phyloP scores from a whole-genome alignment of 768 basidiomycete species.

The Hypsizygus marmoreus region DNA sequence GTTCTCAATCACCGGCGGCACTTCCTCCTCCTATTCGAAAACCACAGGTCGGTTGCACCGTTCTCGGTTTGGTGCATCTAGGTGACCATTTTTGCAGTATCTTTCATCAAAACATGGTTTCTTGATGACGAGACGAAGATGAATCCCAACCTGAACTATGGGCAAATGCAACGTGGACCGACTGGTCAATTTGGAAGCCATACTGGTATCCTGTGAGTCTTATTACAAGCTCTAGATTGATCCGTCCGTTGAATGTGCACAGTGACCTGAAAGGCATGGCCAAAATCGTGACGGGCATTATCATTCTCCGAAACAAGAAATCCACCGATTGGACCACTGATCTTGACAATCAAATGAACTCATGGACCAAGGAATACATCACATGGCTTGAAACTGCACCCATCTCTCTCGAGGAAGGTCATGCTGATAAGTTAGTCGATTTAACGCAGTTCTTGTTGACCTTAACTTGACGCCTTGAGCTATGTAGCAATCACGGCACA shows the following conservation, averaged over 20 bases:
- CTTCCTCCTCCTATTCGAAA: conserved; percentile 42
- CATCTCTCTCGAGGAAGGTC: conserved; percentile 48
- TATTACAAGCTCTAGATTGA: neutral
- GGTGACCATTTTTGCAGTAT: too few relatives aligned
- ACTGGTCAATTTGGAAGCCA: conserved; percentile 42
- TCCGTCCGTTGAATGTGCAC: neutral
- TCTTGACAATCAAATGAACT: conserved; percentile 46
- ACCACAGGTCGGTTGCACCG: conserved; percentile 33
- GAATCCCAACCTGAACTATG: conserved; percentile 67
- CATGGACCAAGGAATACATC: conserved; percentile 56
- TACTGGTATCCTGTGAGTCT: conserved; percentile 55
- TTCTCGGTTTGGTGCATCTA: neutral
- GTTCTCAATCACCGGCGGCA: conserved; percentile 44
- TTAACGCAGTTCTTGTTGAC: neutral
- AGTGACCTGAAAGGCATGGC: conserved; percentile 61
- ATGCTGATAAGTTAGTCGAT: conserved; percentile 48
- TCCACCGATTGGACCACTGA: conserved; percentile 57
- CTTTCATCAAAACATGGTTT: conserved; percentile 60
- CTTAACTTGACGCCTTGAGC: too few relatives aligned
- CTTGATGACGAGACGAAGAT: conserved; percentile 55
- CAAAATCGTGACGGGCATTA: conserved; percentile 10
- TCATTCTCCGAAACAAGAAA: conserved; percentile 30
- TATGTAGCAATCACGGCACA: conserved; percentile 61
- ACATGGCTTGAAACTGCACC: conserved; percentile 54
- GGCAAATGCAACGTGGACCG: conserved; percentile 49